phyloP scores from a whole-genome alignment of 2,329 filamentous ascomycete genomes.

The Talaromyces sp. region DNA sequence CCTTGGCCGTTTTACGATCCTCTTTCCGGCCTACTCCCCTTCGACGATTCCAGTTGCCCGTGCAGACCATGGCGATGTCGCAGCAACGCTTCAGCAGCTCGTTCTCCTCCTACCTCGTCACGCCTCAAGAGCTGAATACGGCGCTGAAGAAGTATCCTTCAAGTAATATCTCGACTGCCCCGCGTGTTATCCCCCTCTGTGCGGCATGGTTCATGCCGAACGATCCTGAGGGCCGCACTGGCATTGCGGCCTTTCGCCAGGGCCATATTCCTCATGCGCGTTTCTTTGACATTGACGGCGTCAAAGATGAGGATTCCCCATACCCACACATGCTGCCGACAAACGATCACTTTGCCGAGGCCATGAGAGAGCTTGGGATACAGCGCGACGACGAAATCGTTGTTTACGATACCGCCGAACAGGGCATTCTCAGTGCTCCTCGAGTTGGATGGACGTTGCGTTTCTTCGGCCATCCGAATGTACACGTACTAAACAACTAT shows the following conservation, averaged over 20 bases:
- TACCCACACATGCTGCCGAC: constrained; percentile 97
- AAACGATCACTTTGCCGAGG: constrained; percentile 72
- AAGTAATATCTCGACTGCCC: constrained; percentile 72
- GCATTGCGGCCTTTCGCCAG: constrained; percentile 74
- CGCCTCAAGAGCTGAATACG: constrained; percentile 73
- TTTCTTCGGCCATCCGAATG: constrained; percentile 81
- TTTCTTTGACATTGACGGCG: constrained; percentile 93
- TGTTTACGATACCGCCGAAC: constrained; percentile 86
- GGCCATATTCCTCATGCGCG: constrained; percentile 82
- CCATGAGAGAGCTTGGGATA: constrained; percentile 87
- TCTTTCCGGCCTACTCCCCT: constrained; percentile 16
- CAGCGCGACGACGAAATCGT: constrained; percentile 83
- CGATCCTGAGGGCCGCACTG: constrained; percentile 68
- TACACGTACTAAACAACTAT: constrained; percentile 95
- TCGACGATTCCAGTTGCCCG: constrained; percentile 15
- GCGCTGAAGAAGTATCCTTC: constrained; percentile 79
- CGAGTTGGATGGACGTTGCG: constrained; percentile 90
- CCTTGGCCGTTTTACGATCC: constrained; percentile 30
- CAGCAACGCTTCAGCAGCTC: constrained; percentile 43
- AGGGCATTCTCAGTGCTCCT: constrained; percentile 91
- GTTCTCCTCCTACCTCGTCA: constrained; percentile 80
- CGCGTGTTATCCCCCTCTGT: constrained; percentile 82
- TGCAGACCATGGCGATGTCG: constrained; percentile 22
- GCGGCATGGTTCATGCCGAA: constrained; percentile 97
- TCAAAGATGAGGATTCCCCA: constrained; percentile 80